phyloP scores from a whole-genome alignment of 2,329 filamentous ascomycete species.

The Tolypocladium ophioglossoides region DNA sequence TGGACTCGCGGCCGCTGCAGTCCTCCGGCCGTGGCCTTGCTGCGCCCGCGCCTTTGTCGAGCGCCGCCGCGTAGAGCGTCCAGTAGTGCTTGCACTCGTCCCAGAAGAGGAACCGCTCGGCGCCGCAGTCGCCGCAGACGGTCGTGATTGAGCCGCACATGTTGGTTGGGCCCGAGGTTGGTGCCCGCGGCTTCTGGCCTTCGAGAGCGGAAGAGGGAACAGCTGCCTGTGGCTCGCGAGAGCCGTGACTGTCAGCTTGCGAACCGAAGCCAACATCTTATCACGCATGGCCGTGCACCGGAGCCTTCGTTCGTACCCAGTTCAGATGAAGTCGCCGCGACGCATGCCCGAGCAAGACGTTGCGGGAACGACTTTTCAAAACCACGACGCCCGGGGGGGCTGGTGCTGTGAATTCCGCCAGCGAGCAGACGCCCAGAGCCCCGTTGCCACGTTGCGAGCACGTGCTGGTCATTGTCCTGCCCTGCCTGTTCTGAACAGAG shows the following conservation, averaged over 20 bases:
- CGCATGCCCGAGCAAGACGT: not conserved
- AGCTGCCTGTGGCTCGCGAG: not conserved
- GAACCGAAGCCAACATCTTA: not conserved
- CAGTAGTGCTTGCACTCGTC: not conserved
- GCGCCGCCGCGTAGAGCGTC: not conserved
- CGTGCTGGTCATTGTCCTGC: not conserved
- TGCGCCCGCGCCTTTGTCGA: not conserved
- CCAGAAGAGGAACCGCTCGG: not conserved
- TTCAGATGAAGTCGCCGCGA: not conserved
- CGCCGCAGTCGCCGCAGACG: not conserved
- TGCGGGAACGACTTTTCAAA: not conserved
- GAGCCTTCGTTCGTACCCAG: not conserved
- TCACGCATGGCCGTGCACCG: not conserved
- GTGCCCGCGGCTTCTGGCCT: not conserved
- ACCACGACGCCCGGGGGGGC: not conserved
- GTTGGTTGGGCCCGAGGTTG: not conserved
- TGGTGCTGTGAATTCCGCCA: not conserved
- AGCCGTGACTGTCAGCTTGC: not conserved
- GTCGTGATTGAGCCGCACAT: not conserved
- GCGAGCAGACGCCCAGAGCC: not conserved
- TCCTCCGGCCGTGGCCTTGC: not conserved
- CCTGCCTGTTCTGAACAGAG: not conserved
- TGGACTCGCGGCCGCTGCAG: not conserved
- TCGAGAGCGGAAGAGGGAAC: not conserved
- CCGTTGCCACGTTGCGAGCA: not conserved